Base-by-base conservation (phyloP, 2,329 filamentous ascomycete genomes). In the Cryphonectria nitschkei region DNA sequence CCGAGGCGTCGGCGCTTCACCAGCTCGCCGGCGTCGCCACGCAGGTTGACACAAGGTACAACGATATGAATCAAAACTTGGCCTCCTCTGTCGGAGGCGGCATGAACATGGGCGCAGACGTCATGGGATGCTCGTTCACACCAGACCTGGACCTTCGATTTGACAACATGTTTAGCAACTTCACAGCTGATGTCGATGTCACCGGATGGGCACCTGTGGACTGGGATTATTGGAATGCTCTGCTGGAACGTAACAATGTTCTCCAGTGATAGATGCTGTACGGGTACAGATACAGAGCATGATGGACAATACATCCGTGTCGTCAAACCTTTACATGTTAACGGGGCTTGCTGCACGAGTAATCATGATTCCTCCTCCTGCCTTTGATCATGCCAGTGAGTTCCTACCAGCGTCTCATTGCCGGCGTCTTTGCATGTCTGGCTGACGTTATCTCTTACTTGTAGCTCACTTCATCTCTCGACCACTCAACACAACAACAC, bases 211-310 rank as follows among this genome's bases (percentile, higher is more conserved):
- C 58, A 1, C 70, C 70, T 46, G 68, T 73, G 32, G 67, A 73
- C 34, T 73, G 72, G 72, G 70, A 64, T 26, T 72, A 70, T 7
- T 73, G 72, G 72, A 68, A 73, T 37, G 70, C 65, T 41, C 62
- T 73, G 41, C n/a, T 73, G 8, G 70, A 72, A 39, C 70, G 70
- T 19, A 72, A 73, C 26, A 73, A 73, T 16, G 69, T 72, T 1
- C 52, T 73, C 14, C 68, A 69, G 26, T 73, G 41, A 72, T 13
- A 41, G n/a, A 1, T 39, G 8, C 29, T 26, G 26, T 26, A 26
- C 19, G 14, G 19, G 2, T 46, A 19, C 22, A 13, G 22, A 43
- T 14, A 41, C 14, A 29, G 14, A 29, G 46, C 26, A 14, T 46
- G n/a, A 14, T 64, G 39, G 3, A 64, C 26, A 32, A 19, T 9